A percentile compares a stretch with the other conserved stretches of the same genome.
These are phyloP conservation scores for Paracorniculantispora psalliotae DNA, from an alignment of 2,329 filamentous ascomycete species.

Conservation along the genomic window DNA sequence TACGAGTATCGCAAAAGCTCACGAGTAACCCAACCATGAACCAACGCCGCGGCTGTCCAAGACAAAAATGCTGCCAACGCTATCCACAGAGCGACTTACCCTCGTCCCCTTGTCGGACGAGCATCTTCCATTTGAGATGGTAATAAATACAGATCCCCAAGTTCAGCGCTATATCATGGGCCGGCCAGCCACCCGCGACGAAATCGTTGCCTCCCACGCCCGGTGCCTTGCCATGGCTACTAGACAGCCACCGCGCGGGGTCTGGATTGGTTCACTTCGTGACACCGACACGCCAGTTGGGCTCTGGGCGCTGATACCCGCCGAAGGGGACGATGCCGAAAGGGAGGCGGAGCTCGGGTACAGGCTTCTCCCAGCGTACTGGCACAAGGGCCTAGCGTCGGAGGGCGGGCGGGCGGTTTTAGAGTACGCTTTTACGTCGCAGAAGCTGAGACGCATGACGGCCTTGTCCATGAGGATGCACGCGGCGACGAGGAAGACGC, in stretches of 20 bases:
- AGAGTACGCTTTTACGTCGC: not conserved
- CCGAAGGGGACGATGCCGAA: not conserved
- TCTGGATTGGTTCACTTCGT: not conserved
- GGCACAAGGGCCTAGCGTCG: not conserved
- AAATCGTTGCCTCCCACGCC: not conserved
- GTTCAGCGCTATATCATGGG: not conserved
- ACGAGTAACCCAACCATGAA: too few species aligned
- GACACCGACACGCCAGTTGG: not conserved
- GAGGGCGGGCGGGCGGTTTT: not conserved
- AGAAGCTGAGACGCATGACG: not conserved
- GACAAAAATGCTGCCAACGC: not conserved
- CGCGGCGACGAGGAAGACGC: not conserved
- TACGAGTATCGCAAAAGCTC: too few species aligned
- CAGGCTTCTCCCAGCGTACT: not conserved
- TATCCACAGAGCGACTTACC: not conserved
- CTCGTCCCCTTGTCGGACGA: not conserved
- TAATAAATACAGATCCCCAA: not conserved
- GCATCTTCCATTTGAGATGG: not conserved
- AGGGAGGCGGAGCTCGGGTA: not conserved
- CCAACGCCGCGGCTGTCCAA: too few species aligned
- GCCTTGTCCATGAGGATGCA: not conserved
- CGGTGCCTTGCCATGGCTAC: not conserved
- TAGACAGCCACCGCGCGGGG: not conserved
- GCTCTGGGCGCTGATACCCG: not conserved
- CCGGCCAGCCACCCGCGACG: not conserved